These are phyloP conservation scores for Clarireedia homoeocarpa DNA, from an alignment of 2,329 filamentous ascomycete species.

Conservation along the genomic window DNA sequence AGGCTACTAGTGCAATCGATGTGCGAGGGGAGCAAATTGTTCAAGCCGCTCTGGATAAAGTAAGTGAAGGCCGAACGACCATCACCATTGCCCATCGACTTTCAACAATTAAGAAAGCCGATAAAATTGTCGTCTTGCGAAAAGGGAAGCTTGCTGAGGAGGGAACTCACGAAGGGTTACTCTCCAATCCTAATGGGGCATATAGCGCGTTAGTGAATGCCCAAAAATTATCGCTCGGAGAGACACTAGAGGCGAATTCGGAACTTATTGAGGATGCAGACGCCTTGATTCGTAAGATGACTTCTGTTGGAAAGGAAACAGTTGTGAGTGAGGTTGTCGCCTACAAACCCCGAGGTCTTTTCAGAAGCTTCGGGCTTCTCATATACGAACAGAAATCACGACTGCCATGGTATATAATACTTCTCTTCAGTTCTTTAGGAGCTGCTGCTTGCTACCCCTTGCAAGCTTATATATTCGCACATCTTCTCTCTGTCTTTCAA, in stretches of 20 bases:
- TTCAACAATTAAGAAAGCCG: constrained; percentile 73
- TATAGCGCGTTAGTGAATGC: constrained; percentile 62
- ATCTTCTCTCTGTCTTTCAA: constrained; percentile 28
- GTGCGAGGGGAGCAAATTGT: constrained; percentile 43
- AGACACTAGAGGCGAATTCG: constrained; percentile 20
- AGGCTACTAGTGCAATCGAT: constrained; percentile 48
- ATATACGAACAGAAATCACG: constrained; percentile 47
- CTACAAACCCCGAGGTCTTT: constrained; percentile 35
- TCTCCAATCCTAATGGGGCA: constrained; percentile 49
- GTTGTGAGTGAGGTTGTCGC: constrained; percentile 14
- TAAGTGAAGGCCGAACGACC: constrained; percentile 59
- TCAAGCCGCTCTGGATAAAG: constrained; percentile 45
- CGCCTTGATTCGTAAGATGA: constrained; percentile 16
- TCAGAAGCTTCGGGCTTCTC: constrained; percentile 44
- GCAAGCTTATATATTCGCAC: constrained; percentile 31
- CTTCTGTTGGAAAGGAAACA: constrained; percentile 19
- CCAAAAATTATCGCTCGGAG: constrained; percentile 34
- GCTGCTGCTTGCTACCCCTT: constrained; percentile 31
- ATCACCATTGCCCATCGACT: constrained; percentile 90
- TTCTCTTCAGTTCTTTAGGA: constrained; percentile 35
- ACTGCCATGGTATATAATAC: constrained; percentile 43
- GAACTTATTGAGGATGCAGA: constrained; percentile 21
- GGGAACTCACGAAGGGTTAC: constrained; percentile 66
- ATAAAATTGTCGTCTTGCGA: constrained; percentile 70
- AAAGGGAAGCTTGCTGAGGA: constrained; percentile 65